Conservation (phyloP, 176 grass and related monocot genomes). For the Panicum miliaceum region DNA sequence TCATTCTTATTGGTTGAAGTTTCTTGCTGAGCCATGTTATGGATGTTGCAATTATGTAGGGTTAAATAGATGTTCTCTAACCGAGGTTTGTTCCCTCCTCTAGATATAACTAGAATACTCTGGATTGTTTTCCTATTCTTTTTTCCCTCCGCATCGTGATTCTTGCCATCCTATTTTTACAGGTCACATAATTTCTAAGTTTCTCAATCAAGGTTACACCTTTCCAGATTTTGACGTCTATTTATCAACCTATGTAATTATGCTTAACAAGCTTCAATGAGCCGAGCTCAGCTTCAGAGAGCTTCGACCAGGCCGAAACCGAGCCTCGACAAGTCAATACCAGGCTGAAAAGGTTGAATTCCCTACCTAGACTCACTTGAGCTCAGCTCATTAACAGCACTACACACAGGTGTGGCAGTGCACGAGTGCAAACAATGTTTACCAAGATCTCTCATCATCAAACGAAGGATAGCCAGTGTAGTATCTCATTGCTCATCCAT, state of each 20-base stretch:
- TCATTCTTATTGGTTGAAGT: neutral
- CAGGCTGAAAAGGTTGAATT: neutral
- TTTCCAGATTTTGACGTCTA: neutral
- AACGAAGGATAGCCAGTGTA: neutral
- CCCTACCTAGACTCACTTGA: neutral
- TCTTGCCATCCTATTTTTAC: neutral
- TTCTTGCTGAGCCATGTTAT: neutral
- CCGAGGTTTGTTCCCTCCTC: neutral
- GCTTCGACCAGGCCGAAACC: neutral
- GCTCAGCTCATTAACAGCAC: neutral
- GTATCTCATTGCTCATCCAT: neutral
- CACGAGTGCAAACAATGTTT: constrained; percentile 13
- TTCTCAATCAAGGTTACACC: neutral
- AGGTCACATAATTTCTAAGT: neutral
- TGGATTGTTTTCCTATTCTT: neutral
- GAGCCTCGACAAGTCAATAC: neutral
- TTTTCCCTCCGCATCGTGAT: neutral
- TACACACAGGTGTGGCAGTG: neutral
- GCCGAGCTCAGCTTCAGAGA: neutral
- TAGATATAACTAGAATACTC: neutral
- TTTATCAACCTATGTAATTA: neutral
- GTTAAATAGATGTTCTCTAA: neutral
- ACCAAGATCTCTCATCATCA: neutral
- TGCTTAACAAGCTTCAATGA: neutral
- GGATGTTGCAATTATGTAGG: neutral